Evolutionary conservation across 1,139 yeast genomes (phyloP).

Genomic region (Hanseniaspora gamundiae): DNA sequence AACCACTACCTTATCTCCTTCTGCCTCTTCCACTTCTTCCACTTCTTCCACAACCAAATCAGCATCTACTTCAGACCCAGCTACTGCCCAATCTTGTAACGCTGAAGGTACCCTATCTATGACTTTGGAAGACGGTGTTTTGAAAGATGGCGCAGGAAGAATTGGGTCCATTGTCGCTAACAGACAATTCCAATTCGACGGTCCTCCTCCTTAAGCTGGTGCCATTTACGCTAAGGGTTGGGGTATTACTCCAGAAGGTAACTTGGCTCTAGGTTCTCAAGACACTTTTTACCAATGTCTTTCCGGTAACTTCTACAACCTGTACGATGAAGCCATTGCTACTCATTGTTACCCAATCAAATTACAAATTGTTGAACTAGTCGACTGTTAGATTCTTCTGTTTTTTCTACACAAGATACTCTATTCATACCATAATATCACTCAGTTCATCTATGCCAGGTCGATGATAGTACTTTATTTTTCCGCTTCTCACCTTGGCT

Average conservation of each 20-base stretch:
- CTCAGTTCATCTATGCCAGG: background rate
- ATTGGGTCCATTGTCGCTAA: conserved; percentile 66
- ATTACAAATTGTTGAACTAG: conserved; percentile 51
- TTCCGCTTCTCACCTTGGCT: too few relatives aligned
- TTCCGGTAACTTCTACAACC: conserved; percentile 73
- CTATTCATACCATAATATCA: background rate
- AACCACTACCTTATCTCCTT: conserved; percentile 5
- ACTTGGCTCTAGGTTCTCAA: conserved; percentile 56
- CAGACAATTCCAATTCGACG: conserved; percentile 72
- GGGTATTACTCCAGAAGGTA: conserved; percentile 50
- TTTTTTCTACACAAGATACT: background rate
- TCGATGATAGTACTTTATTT: too few relatives aligned
- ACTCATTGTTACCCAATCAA: conserved; percentile 54
- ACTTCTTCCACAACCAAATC: conserved; percentile 7
- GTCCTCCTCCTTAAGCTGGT: conserved; percentile 76
- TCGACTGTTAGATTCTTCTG: conserved; percentile 37
- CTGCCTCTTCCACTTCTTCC: conserved; percentile 7
- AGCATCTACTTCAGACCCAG: conserved; percentile 9
- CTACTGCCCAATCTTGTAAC: conserved; percentile 12
- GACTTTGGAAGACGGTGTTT: conserved; percentile 11
- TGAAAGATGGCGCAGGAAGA: conserved; percentile 50
- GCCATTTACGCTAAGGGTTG: conserved; percentile 74
- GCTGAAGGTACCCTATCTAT: conserved; percentile 9
- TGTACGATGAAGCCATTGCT: conserved; percentile 60
- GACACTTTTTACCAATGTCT: conserved; percentile 66